These are phyloP conservation scores for Chenopodium suecicum DNA, from an alignment of 148 eudicot genomes.

Conservation along the genomic window DNA sequence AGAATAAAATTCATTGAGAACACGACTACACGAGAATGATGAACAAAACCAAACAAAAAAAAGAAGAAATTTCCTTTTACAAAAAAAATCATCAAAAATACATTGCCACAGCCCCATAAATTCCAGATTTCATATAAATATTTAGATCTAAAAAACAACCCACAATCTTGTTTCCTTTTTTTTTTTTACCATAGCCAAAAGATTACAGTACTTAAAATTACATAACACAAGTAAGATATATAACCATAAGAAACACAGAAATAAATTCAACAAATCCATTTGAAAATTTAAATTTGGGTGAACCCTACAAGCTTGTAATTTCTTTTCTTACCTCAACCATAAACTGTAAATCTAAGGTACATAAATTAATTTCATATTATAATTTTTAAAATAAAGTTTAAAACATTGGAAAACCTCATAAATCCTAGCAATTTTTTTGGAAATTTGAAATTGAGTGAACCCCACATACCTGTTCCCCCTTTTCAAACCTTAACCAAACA, in stretches of 20 bases:
- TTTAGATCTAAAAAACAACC: neutral
- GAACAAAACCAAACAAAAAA: neutral
- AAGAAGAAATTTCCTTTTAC: neutral
- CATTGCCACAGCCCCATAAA: slow-evolving; percentile 2
- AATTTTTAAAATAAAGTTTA: too few species aligned
- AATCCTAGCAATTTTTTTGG: neutral
- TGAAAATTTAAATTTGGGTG: neutral
- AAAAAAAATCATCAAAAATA: too few species aligned
- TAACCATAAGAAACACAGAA: neutral
- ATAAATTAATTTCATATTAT: too few species aligned
- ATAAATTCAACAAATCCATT: neutral
- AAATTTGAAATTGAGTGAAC: slow-evolving; percentile 2
- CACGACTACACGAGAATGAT: neutral
- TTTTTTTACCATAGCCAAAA: too few species aligned
- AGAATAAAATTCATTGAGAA: neutral
- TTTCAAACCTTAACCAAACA: neutral
- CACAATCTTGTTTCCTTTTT: neutral
- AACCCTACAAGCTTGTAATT: neutral
- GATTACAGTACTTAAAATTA: neutral
- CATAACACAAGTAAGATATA: neutral
- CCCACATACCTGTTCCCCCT: slow-evolving; percentile 1
- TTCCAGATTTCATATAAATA: neutral
- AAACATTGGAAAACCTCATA: neutral
- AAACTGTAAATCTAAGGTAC: too few species aligned
- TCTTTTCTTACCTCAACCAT: neutral